Conservation (phyloP, 768 basidiomycete species). For the Russula griseocarnosa region DNA sequence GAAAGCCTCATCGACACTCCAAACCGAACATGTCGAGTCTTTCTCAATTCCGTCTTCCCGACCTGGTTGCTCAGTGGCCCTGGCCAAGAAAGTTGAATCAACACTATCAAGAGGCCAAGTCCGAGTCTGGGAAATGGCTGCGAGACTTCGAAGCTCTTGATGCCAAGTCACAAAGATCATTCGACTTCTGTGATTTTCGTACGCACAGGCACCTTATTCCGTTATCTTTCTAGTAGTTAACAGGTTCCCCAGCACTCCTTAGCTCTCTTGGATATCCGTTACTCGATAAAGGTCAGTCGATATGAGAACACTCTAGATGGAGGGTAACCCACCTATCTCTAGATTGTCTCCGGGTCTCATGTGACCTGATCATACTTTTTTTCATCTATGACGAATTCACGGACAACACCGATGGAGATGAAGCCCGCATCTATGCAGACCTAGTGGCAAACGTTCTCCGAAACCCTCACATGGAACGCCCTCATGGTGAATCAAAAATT, state of each 20-base stretch:
- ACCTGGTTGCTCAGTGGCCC: constrained; percentile 6
- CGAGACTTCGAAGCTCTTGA: constrained; percentile 7
- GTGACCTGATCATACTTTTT: constrained; percentile 10
- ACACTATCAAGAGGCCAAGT: constrained; percentile 6
- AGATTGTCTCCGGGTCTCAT: constrained; percentile 15
- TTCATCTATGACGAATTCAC: constrained; percentile 23
- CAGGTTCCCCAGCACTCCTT: neutral
- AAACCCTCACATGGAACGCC: constrained; percentile 14
- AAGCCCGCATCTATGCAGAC: constrained; percentile 3
- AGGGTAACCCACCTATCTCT: neutral
- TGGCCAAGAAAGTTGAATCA: neutral
- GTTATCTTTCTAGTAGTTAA: neutral
- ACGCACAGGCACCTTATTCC: neutral
- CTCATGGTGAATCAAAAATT: constrained; percentile 11
- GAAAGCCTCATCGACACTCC: neutral
- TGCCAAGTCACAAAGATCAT: constrained; percentile 10
- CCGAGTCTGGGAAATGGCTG: constrained; percentile 6
- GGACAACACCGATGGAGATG: constrained; percentile 6
- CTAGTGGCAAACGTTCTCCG: constrained; percentile 9
- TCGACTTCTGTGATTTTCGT: constrained; percentile 13
- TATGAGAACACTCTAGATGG: neutral
- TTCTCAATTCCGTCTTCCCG: constrained; percentile 3
- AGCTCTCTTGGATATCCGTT: constrained; percentile 7
- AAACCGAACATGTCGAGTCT: neutral
- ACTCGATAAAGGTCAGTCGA: constrained; percentile 8